phyloP scores from a whole-genome alignment of 176 grass and related monocot species.

The Oryza coarctata region DNA sequence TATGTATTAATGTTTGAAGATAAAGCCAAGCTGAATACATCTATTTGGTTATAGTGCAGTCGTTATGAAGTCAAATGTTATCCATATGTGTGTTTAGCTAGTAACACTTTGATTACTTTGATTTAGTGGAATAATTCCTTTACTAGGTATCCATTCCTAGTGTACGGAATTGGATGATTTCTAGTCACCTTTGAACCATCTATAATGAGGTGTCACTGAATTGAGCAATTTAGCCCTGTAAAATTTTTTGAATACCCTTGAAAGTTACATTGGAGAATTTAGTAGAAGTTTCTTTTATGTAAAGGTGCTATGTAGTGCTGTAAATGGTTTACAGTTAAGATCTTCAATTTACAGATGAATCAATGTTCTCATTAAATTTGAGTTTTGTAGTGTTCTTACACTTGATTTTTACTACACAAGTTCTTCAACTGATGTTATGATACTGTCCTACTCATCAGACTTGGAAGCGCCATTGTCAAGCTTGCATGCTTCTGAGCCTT shows the following conservation, averaged over 20 bases:
- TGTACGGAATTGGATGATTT: background rate
- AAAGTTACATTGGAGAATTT: background rate
- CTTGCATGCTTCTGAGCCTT: conserved; percentile 35
- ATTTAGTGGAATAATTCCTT: conserved; percentile 20
- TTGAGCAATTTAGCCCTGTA: background rate
- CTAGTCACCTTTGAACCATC: background rate
- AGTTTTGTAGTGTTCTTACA: background rate
- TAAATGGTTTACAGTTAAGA: background rate
- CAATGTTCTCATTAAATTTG: background rate
- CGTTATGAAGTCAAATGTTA: conserved; percentile 10
- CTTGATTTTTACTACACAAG: conserved; percentile 11
- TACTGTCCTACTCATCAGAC: conserved; percentile 23
- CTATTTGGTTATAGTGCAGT: background rate
- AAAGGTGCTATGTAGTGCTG: background rate
- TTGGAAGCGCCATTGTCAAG: conserved; percentile 44
- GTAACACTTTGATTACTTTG: background rate
- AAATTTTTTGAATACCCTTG: background rate
- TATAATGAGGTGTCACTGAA: background rate
- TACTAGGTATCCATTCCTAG: background rate
- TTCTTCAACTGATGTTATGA: background rate
- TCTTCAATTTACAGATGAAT: background rate
- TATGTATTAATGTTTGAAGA: background rate
- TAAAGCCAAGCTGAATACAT: background rate
- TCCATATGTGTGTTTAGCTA: background rate
- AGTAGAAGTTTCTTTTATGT: background rate